Evolutionary conservation across 2,329 filamentous ascomycete species (phyloP).

Genomic region (Ophiocordyceps camponoti-floridani): DNA sequence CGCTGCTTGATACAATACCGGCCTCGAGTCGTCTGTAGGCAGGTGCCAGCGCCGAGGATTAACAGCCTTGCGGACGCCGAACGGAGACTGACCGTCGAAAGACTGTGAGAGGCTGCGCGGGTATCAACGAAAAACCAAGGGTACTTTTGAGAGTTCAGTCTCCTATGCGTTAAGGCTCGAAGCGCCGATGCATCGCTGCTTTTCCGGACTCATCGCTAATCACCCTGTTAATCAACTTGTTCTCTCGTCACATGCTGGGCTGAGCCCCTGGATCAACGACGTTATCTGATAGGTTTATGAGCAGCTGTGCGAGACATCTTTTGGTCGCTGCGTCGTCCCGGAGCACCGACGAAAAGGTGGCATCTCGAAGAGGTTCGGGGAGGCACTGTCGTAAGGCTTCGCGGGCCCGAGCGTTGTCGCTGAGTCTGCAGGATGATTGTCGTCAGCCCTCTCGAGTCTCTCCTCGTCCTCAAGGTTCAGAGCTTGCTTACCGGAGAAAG

Average conservation of each 20-base stretch:
- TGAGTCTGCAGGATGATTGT: constrained; percentile 41
- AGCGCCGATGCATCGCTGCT: background rate
- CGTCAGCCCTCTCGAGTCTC: constrained; percentile 4
- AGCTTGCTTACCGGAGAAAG: constrained; percentile 63
- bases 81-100: background rate
- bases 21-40: background rate
- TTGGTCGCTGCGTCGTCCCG: constrained; percentile 96
- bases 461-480: too few relatives aligned
- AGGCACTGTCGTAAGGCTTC: constrained; percentile 92
- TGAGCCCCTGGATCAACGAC: constrained; percentile 34
- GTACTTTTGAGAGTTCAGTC: background rate
- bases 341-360: constrained; percentile 90
- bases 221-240: background rate
- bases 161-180: background rate
- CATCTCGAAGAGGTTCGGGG: constrained; percentile 93
- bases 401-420: constrained; percentile 87
- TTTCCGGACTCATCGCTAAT: background rate
- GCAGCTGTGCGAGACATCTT: constrained; percentile 86
- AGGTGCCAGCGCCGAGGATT: background rate
- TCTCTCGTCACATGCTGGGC: constrained; percentile 13
- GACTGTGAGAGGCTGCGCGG: background rate
- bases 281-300: constrained; percentile 91
- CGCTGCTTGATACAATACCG: background rate
- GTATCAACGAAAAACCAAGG: background rate
- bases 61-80: background rate